Conservation (phyloP, 1,284 basidiomycete species). For the Chalciporus sp. region DNA sequence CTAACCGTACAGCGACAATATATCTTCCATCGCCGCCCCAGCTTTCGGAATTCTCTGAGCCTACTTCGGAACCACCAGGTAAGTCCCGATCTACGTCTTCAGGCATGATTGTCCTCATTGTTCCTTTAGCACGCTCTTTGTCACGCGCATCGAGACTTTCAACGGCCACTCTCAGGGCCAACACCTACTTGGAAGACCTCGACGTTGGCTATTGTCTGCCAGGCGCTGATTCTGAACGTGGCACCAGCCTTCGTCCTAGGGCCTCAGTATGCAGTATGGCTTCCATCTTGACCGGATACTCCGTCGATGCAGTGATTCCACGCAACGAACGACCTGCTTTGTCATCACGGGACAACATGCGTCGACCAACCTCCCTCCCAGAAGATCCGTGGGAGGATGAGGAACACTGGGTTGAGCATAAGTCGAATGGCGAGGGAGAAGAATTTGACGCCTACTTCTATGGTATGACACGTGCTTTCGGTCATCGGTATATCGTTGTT, state of each 20-base stretch:
- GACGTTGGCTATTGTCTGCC: conserved; percentile 47
- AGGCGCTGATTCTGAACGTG: conserved; percentile 34
- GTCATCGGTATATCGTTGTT: not conserved
- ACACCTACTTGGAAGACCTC: conserved; percentile 40
- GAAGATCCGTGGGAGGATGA: conserved; percentile 12
- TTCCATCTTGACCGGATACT: conserved; percentile 58
- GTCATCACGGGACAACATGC: not conserved
- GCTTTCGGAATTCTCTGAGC: conserved; percentile 10
- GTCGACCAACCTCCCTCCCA: conserved; percentile 17
- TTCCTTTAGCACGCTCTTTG: conserved; percentile 18
- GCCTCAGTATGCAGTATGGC: conserved; percentile 60
- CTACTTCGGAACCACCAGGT: conserved; percentile 10
- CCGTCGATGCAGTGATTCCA: conserved; percentile 57
- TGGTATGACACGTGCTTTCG: conserved; percentile 36
- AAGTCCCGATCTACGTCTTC: conserved; percentile 1
- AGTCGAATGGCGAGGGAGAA: conserved; percentile 46
- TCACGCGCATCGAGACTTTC: conserved; percentile 27
- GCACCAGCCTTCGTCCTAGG: conserved; percentile 30
- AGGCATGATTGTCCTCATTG: not conserved
- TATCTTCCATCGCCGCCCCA: conserved; percentile 17
- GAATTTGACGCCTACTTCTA: conserved; percentile 52
- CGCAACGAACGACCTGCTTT: conserved; percentile 24
- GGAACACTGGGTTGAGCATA: conserved; percentile 37
- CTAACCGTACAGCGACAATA: conserved; percentile 23
- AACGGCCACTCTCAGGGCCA: conserved; percentile 18